A percentile compares a stretch with the other conserved stretches of the same genome.
Conservation (phyloP, 768 basidiomycete genomes). For the Sistotremastrum niveocremeum region DNA sequence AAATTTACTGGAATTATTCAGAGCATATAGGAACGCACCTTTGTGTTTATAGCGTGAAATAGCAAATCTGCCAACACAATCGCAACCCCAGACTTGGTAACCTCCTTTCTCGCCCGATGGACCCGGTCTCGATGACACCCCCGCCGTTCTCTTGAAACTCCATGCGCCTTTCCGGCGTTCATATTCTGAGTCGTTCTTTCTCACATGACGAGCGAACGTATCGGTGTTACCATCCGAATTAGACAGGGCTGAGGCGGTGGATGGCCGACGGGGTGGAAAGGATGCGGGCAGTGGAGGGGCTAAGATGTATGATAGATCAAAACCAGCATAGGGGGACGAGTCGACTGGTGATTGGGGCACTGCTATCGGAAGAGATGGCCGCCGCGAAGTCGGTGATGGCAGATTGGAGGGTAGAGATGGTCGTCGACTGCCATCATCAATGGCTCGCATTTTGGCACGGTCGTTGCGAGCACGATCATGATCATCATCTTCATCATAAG, state of each 20-base stretch:
- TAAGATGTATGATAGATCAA: slow-evolving; percentile 34
- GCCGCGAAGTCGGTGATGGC: slow-evolving; percentile 6
- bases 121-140: slow-evolving; percentile 15
- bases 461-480: slow-evolving; percentile 16
- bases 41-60: too few species aligned
- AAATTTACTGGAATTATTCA: too few species aligned
- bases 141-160: slow-evolving; percentile 45
- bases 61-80: too few species aligned
- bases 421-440: slow-evolving; percentile 27
- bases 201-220: slow-evolving; percentile 24
- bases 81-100: too few species aligned
- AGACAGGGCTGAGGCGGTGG: too few species aligned
- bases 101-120: background rate
- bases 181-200: slow-evolving; percentile 29
- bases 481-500: slow-evolving; percentile 21
- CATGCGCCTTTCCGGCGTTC: slow-evolving; percentile 31
- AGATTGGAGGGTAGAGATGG: slow-evolving; percentile 27
- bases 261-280: too few species aligned
- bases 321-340: slow-evolving; percentile 19
- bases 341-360: background rate
- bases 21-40: too few species aligned
- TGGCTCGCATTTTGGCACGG: slow-evolving; percentile 29
- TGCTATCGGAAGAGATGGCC: background rate
- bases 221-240: slow-evolving; percentile 21
- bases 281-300: background rate